phyloP scores from a whole-genome alignment of 371 early-diverging fungal genomes.

The Haplosporangium sp. region DNA sequence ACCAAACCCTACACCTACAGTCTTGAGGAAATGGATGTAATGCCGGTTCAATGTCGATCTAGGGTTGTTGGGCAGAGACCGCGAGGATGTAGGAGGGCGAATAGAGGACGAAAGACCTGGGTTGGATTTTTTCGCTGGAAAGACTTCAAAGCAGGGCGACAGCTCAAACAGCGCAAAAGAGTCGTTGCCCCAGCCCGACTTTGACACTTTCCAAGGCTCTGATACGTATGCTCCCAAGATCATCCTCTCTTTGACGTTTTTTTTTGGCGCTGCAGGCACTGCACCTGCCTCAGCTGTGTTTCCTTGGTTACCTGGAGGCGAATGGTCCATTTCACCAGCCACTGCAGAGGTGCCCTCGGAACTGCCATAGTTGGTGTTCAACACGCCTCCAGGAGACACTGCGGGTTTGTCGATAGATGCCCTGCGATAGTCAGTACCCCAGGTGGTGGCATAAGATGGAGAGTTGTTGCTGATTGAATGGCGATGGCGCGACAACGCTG shows the following conservation, averaged over 20 bases:
- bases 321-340: neutral
- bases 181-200: conserved; percentile 64
- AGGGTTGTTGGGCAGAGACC: neutral
- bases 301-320: neutral
- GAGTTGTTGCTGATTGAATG: conserved; percentile 28
- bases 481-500: conserved; percentile 14
- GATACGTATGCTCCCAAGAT: conserved; percentile 64
- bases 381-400: conserved; percentile 8
- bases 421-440: conserved; percentile 11
- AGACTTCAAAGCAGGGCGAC: conserved; percentile 65
- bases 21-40: conserved; percentile 63
- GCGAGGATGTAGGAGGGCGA: neutral
- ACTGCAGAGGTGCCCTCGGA: neutral
- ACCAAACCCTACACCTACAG: conserved; percentile 72
- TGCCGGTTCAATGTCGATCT: conserved; percentile 37
- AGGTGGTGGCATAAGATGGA: conserved; percentile 14
- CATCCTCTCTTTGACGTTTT: conserved; percentile 28
- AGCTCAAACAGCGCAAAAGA: conserved; percentile 68
- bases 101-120: neutral
- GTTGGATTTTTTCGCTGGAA: conserved; percentile 51
- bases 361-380: conserved; percentile 21
- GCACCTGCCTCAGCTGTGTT: neutral
- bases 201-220: conserved; percentile 70
- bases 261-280: conserved; percentile 1
- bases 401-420: conserved; percentile 20